Conservation (phyloP, 1,284 basidiomycete species). For the Apiotrichum gracile region DNA sequence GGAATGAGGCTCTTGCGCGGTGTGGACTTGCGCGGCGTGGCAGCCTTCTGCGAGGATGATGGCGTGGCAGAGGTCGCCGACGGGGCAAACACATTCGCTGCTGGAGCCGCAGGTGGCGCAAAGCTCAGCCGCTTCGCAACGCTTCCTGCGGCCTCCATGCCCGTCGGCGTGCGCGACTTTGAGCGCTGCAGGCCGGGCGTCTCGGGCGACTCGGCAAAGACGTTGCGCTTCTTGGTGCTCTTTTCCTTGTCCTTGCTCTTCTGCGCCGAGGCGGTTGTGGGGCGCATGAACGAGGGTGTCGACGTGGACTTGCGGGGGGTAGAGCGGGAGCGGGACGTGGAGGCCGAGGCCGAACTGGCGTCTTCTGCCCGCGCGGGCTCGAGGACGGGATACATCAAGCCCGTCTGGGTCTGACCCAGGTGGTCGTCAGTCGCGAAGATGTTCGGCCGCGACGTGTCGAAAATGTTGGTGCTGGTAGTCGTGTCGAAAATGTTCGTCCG, state of each 20-base stretch:
- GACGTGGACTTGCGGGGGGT: neutral
- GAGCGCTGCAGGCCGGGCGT: constrained; percentile 13
- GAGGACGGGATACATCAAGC: neutral
- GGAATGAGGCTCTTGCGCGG: constrained; percentile 24
- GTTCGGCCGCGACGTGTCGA: constrained; percentile 1
- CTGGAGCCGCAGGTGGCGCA: neutral
- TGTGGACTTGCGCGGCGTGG: neutral
- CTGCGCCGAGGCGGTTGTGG: constrained; percentile 33
- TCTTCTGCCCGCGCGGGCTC: neutral
- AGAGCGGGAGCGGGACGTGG: neutral
- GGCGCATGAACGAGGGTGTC: constrained; percentile 37
- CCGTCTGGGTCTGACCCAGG: neutral
- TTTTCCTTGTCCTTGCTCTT: constrained; percentile 14
- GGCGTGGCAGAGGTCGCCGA: neutral
- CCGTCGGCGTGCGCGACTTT: constrained; percentile 24
- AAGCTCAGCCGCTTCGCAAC: constrained; percentile 14
- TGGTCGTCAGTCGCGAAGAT: constrained; percentile 1
- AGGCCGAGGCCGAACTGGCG: neutral
- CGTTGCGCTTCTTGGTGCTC: constrained; percentile 29
- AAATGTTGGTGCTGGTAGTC: constrained; percentile 5
- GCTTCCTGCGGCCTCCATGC: constrained; percentile 21
- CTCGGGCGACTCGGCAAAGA: constrained; percentile 36
- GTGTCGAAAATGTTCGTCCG: neutral
- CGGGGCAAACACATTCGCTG: too few relatives aligned
- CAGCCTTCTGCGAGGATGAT: neutral